Base-by-base conservation (phyloP, 169 alveolate genomes). In the Prorocentrum cordatum region DNA sequence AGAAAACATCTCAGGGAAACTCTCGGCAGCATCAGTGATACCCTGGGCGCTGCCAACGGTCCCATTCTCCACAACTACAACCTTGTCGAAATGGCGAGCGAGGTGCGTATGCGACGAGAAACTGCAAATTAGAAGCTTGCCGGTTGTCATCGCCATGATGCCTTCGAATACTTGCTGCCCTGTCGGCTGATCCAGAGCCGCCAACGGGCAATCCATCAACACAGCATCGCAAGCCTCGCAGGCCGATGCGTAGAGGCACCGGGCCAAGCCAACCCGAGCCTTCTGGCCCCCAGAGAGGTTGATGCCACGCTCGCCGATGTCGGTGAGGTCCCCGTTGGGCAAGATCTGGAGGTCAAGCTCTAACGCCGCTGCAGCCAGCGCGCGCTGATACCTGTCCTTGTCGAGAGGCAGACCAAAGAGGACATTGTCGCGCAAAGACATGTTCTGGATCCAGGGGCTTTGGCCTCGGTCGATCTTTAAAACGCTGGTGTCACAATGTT, bases 201-300 rank as follows among this genome's bases (percentile, higher is more conserved):
- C 71, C n/a, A 73, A 73, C 33, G 85, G 85, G 22, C 54, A 47
- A 27, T 73, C 85, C 39, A 73, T 32, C 9, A 73, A 20, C 54
- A 73, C n/a, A 12, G 29, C 33, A 27, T 73, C 85, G 24, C 27
- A 12, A 12, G 7, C 38, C 22, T 54, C 32, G 27, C 68, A 20
- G 26, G 66, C 68, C 9, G 84, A 66, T 9, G 85, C 85, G 18
- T 73, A 73, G 16, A 73, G 38, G 54, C 85, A 73, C 6, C 85
- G 85, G 20, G 85, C 85, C 70, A 73, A 27, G 9, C n/a, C 72
- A 12, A 96, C 90, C 89, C 97, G 94, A 9, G 96, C 95, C 86
- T 94, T 95, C 70, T 95, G 95, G 7, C 98, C 97, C 16, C 98
- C 98, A 54, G 97, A 94, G 20, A 96, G 80, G 50, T 95, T 96